Conservation (phyloP, 148 eudicot species). For the Salicornia ramosissima region DNA sequence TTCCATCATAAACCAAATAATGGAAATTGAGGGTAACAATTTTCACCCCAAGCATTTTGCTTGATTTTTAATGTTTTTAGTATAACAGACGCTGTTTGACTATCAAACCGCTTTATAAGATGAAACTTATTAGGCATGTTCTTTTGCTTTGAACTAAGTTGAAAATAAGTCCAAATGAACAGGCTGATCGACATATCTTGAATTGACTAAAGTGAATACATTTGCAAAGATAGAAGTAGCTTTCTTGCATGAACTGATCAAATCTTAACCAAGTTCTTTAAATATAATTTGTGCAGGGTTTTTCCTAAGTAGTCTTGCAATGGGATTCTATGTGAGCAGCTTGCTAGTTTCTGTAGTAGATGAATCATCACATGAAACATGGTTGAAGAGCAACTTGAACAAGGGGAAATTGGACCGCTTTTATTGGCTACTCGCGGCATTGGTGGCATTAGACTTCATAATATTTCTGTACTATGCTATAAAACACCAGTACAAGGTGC, state of each 20-base stretch:
- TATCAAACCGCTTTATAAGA: too few relatives aligned
- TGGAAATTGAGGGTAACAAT: too few relatives aligned
- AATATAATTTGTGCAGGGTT: slow-evolving; percentile 33
- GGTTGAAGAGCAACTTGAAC: slow-evolving; percentile 46
- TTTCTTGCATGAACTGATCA: neutral
- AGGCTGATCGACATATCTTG: too few relatives aligned
- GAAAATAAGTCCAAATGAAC: too few relatives aligned
- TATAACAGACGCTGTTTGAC: too few relatives aligned
- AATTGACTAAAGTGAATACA: too few relatives aligned
- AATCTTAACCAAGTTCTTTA: neutral
- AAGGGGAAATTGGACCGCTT: slow-evolving; percentile 39
- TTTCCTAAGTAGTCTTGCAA: slow-evolving; percentile 46
- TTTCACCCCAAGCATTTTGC: too few relatives aligned
- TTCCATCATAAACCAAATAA: too few relatives aligned
- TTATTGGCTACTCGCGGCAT: slow-evolving; percentile 38
- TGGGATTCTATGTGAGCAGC: slow-evolving; percentile 54
- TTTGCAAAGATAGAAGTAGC: too few relatives aligned
- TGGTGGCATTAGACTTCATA: slow-evolving; percentile 36
- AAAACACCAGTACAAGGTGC: slow-evolving; percentile 36
- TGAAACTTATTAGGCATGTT: too few relatives aligned
- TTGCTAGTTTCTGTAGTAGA: slow-evolving; percentile 44
- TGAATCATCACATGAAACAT: slow-evolving; percentile 16
- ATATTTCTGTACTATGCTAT: slow-evolving; percentile 31
- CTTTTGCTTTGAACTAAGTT: too few relatives aligned
- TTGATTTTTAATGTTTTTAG: too few relatives aligned